These are phyloP conservation scores for Melaleuca quinquenervia DNA, from an alignment of 345 rosid species.

Conservation along the genomic window DNA sequence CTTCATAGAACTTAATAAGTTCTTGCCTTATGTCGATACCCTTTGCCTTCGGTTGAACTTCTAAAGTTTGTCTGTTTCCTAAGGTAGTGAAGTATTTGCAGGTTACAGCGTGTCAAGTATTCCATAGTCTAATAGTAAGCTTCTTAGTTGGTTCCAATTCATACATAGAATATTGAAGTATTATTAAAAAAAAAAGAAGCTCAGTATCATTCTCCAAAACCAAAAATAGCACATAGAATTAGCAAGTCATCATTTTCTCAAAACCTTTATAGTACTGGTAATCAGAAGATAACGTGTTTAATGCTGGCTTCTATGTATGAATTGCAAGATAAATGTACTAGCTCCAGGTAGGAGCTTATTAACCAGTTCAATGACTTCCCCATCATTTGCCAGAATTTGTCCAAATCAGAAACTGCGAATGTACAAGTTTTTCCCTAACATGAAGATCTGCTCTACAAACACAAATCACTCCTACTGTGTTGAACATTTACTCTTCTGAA, in stretches of 20 bases:
- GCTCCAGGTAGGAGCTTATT: neutral
- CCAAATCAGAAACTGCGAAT: neutral
- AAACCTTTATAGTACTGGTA: neutral
- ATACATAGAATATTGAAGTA: neutral
- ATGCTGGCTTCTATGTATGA: neutral
- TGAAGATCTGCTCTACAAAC: neutral
- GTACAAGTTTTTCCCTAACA: neutral
- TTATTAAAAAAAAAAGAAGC: neutral
- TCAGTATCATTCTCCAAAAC: neutral
- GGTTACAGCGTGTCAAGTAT: neutral
- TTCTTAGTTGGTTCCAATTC: neutral
- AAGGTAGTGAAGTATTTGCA: neutral
- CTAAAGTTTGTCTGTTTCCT: conserved; percentile 82
- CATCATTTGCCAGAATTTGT: neutral
- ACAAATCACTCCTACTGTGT: neutral
- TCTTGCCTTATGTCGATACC: conserved; percentile 68
- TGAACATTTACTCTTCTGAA: neutral
- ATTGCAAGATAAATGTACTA: neutral
- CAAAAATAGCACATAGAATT: neutral
- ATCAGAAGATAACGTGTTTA: neutral
- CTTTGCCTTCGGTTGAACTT: conserved; percentile 62
- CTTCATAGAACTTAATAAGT: conserved; percentile 73
- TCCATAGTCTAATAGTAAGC: neutral
- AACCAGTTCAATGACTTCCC: neutral
- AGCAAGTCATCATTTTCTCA: neutral